phyloP scores from a whole-genome alignment of 1,284 basidiomycete species.

The Cryptococcus maquisensis region DNA sequence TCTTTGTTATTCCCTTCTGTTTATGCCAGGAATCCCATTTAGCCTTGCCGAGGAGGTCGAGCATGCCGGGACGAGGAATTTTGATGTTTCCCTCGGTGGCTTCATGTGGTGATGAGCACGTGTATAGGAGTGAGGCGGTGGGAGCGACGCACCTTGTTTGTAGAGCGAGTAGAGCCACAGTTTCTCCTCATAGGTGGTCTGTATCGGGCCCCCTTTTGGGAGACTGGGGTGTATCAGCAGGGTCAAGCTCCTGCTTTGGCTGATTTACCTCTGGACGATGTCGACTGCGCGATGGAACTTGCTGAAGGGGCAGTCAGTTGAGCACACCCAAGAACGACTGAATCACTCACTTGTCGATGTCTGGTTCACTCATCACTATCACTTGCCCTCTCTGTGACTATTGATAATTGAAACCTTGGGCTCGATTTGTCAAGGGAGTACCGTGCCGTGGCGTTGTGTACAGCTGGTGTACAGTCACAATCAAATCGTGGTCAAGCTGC shows the following conservation, averaged over 20 bases:
- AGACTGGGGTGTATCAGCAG: slow-evolving; percentile 48
- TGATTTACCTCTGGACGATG: slow-evolving; percentile 66
- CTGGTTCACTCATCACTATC: slow-evolving; percentile 7
- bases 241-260: too few species aligned
- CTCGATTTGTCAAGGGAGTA: too few species aligned
- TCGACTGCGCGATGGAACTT: slow-evolving; percentile 93
- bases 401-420: not conserved
- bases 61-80: slow-evolving; percentile 37
- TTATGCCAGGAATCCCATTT: slow-evolving; percentile 98
- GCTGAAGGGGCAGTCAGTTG: slow-evolving; percentile 26
- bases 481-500: too few species aligned
- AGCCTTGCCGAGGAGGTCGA: slow-evolving; percentile 81
- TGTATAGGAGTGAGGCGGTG: not conserved
- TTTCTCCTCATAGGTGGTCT: slow-evolving; percentile 96
- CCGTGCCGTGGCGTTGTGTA: too few species aligned
- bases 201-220: slow-evolving; percentile 91
- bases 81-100: slow-evolving; percentile 44
- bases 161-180: slow-evolving; percentile 91
- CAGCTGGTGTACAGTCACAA: too few species aligned
- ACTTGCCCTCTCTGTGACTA: not conserved
- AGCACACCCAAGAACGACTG: too few species aligned
- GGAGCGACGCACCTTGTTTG: slow-evolving; percentile 68
- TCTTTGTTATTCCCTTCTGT: slow-evolving; percentile 70
- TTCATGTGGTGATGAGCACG: slow-evolving; percentile 4
- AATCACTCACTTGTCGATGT: not conserved